Percentiles rank a stretch among this genome's conserved stretches.
phyloP scores from a whole-genome alignment of 495 filamentous ascomycete species.

The Xanthoparmelia taractica region DNA sequence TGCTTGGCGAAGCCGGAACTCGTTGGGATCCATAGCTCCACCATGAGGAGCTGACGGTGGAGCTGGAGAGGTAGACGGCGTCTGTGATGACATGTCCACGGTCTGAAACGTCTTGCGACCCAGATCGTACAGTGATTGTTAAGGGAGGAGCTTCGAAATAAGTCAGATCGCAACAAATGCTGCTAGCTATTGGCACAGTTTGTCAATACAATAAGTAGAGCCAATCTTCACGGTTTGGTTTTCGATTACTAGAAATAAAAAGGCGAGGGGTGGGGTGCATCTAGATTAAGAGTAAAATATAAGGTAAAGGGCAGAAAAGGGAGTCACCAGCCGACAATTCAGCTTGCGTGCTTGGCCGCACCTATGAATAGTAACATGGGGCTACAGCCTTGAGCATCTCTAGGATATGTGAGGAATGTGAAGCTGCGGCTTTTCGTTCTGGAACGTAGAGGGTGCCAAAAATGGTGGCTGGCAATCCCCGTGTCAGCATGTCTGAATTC shows the following conservation, averaged over 20 bases:
- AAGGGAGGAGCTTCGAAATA: background rate
- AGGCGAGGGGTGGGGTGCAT: too few relatives aligned
- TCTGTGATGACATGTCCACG: background rate
- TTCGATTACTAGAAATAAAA: too few relatives aligned
- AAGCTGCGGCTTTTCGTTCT: too few relatives aligned
- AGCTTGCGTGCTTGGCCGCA: too few relatives aligned
- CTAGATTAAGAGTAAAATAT: too few relatives aligned
- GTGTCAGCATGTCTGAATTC: background rate
- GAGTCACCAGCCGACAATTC: too few relatives aligned
- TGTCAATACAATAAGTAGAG: background rate
- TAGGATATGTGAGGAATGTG: too few relatives aligned
- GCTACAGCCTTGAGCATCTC: too few relatives aligned
- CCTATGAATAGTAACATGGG: too few relatives aligned
- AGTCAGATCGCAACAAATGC: background rate
- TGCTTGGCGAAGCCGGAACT: background rate
- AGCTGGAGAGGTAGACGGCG: background rate
- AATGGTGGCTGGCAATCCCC: background rate
- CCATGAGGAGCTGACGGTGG: background rate
- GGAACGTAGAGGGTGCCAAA: background rate
- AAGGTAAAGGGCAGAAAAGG: too few relatives aligned
- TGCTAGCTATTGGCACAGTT: background rate
- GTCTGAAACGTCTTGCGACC: background rate
- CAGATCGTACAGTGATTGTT: background rate
- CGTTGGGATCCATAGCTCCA: background rate
- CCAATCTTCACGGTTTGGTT: too few relatives aligned